phyloP scores from a whole-genome alignment of 768 basidiomycete genomes.

The Scleroderma bovista region DNA sequence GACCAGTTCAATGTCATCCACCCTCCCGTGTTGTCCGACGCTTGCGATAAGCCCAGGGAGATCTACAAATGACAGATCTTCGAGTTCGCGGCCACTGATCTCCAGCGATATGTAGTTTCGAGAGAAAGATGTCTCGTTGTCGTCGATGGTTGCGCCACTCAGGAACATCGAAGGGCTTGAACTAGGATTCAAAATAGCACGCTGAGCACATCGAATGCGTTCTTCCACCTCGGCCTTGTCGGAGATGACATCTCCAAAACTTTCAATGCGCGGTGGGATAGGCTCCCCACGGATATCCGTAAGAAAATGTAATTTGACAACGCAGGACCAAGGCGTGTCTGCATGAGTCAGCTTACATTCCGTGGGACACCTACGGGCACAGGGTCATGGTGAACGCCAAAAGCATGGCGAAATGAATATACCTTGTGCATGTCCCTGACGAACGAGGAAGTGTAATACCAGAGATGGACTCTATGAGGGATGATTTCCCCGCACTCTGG shows the following conservation, averaged over 20 bases:
- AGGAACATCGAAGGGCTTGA: constrained; percentile 21
- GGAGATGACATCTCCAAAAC: constrained; percentile 40
- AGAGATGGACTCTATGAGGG: constrained; percentile 46
- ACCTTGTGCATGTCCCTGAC: neutral
- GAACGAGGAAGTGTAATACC: constrained; percentile 28
- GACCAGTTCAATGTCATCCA: constrained; percentile 39
- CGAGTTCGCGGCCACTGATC: constrained; percentile 33
- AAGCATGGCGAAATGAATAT: neutral
- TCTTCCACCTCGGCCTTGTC: constrained; percentile 43
- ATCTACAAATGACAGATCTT: constrained; percentile 37
- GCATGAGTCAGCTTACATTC: constrained; percentile 30
- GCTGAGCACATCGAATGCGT: constrained; percentile 54
- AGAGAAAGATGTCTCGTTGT: constrained; percentile 28
- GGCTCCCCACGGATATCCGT: constrained; percentile 27
- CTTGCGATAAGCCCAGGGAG: constrained; percentile 37
- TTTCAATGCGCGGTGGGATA: constrained; percentile 18
- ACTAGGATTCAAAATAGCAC: constrained; percentile 47
- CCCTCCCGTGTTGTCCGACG: constrained; percentile 44
- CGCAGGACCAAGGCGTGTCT: constrained; percentile 28
- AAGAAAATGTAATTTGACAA: constrained; percentile 39
- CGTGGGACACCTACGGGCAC: constrained; percentile 28
- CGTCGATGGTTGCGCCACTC: constrained; percentile 7
- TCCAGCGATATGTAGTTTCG: constrained; percentile 38
- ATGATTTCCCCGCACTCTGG: constrained; percentile 47
- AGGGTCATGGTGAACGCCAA: neutral